Conservation (phyloP, 805 yeast species). For the Monosporozyma siamensis region DNA sequence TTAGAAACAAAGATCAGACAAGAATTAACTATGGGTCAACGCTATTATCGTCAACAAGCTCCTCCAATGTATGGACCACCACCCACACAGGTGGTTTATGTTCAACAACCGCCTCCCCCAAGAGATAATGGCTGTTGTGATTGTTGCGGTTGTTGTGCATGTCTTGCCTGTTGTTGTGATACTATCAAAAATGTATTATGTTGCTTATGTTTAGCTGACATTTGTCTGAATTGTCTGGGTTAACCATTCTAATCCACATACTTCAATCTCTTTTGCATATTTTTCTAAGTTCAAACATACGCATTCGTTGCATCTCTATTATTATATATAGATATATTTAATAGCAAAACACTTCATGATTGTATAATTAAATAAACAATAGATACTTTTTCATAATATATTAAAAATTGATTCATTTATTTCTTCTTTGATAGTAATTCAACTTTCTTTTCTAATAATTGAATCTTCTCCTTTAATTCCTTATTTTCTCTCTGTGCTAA, state of each 20-base stretch:
- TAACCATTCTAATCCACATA: conserved; percentile 14
- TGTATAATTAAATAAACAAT: neutral
- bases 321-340: too few relatives aligned
- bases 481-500: conserved; percentile 43
- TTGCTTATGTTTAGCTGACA: conserved; percentile 18
- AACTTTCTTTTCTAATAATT: conserved; percentile 3
- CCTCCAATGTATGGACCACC: conserved; percentile 26
- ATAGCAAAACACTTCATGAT: neutral
- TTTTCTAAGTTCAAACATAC: conserved; percentile 6
- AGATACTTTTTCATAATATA: neutral
- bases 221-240: conserved; percentile 13
- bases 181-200: conserved; percentile 15
- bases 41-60: conserved; percentile 10
- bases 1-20: too few relatives aligned
- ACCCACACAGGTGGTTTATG: conserved; percentile 21
- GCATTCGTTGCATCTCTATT: too few relatives aligned
- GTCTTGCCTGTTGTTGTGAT: conserved; percentile 2
- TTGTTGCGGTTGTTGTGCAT: conserved; percentile 12
- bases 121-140: conserved; percentile 15
- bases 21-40: neutral
- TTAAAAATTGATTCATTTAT: neutral
- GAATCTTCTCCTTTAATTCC: conserved; percentile 33
- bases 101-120: conserved; percentile 21
- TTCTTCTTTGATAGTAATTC: neutral
- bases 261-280: conserved; percentile 21